phyloP scores from a whole-genome alignment of 1,284 basidiomycete genomes.

The Fomitiporia mediterranea region DNA sequence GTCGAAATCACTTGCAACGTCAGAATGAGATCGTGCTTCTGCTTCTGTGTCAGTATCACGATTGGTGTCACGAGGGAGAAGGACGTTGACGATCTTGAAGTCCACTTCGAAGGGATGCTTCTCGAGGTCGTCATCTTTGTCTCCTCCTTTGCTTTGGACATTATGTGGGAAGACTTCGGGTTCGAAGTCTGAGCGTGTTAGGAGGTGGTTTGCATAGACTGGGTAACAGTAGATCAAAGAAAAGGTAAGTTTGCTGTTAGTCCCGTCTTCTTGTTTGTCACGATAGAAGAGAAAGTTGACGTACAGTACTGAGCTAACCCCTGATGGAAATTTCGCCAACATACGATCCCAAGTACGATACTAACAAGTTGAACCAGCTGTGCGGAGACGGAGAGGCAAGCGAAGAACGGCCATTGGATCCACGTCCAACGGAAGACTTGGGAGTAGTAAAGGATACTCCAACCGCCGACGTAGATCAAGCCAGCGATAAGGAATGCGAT shows the following conservation, averaged over 20 bases:
- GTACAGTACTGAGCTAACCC: constrained; percentile 17
- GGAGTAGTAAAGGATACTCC: constrained; percentile 18
- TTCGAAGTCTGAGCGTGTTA: constrained; percentile 13
- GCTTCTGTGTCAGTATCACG: neutral
- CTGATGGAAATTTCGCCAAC: constrained; percentile 14
- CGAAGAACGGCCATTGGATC: constrained; percentile 21
- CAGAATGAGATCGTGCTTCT: neutral
- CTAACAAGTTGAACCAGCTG: constrained; percentile 14
- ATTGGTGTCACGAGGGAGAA: neutral
- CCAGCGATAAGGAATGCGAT: constrained; percentile 11
- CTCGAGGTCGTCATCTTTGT: constrained; percentile 1
- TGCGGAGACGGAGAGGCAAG: constrained; percentile 11
- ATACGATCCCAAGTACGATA: constrained; percentile 15
- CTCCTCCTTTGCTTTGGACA: too few species aligned
- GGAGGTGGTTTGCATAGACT: constrained; percentile 13
- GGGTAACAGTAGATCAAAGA: neutral
- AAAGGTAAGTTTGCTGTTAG: neutral
- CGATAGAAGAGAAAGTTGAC: neutral
- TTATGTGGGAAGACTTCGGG: constrained; percentile 19
- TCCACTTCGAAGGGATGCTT: constrained; percentile 11
- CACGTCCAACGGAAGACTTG: constrained; percentile 20
- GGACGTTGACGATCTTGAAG: constrained; percentile 9
- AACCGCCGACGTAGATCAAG: constrained; percentile 5
- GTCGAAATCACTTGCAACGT: neutral
- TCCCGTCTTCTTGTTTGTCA: neutral